Percentiles rank a stretch among this genome's conserved stretches.
Conservation (phyloP, 768 basidiomycete genomes). For the Tulasnella sp. region DNA sequence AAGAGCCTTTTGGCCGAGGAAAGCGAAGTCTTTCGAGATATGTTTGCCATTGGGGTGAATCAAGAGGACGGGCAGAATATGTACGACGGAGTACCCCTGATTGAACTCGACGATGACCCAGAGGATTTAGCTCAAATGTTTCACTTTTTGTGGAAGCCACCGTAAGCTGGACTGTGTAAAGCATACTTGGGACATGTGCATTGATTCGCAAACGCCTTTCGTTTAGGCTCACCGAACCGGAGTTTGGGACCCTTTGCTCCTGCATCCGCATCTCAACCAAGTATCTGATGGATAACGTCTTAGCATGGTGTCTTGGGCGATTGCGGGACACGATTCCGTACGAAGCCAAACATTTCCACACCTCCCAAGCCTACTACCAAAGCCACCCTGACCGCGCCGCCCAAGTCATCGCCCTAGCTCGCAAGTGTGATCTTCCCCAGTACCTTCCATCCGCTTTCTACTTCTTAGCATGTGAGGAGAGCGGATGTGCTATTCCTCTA, state of each 20-base stretch:
- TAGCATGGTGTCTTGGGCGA: not conserved
- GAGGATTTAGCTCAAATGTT: not conserved
- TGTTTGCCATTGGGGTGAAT: not conserved
- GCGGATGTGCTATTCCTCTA: not conserved
- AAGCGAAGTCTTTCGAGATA: constrained; percentile 15
- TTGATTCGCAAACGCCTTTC: not conserved
- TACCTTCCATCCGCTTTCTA: constrained; percentile 13
- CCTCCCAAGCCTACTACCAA: not conserved
- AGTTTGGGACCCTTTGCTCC: not conserved
- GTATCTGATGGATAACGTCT: not conserved
- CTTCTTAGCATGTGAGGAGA: not conserved
- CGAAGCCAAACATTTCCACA: not conserved
- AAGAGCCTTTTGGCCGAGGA: not conserved
- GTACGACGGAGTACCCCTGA: constrained; percentile 10
- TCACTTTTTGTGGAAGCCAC: not conserved
- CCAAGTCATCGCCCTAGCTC: not conserved
- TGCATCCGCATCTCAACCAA: not conserved
- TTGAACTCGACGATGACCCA: constrained; percentile 8
- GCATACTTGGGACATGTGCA: not conserved
- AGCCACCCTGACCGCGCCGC: not conserved
- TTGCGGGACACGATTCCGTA: not conserved
- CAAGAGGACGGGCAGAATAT: not conserved
- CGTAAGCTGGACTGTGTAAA: not conserved
- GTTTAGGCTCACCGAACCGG: not conserved
- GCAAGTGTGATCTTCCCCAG: not conserved